phyloP scores from a whole-genome alignment of 108 stramenopile species.

The Cyclotella sp. region DNA sequence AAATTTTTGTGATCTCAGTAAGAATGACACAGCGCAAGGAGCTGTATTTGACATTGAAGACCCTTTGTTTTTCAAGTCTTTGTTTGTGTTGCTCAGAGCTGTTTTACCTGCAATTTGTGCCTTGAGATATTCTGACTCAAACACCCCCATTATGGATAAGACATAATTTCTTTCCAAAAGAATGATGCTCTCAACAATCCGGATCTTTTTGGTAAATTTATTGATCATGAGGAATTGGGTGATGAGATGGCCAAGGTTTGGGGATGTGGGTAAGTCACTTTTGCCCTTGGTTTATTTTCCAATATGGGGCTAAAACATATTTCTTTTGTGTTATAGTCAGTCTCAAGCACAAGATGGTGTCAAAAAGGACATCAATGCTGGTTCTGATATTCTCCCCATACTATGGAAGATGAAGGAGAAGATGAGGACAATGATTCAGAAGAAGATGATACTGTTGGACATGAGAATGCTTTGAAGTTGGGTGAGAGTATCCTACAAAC shows the following conservation, averaged over 20 bases:
- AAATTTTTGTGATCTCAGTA: background rate
- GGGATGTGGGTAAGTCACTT: too few species aligned
- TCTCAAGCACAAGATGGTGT: too few species aligned
- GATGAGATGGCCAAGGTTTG: too few species aligned
- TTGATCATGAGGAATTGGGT: background rate
- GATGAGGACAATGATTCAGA: background rate
- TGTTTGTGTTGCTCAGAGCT: constrained; percentile 20
- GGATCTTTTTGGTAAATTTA: constrained; percentile 3
- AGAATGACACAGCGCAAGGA: background rate
- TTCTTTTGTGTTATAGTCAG: too few species aligned
- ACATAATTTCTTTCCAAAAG: constrained; percentile 14
- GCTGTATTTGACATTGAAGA: constrained; percentile 1
- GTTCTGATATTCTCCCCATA: too few species aligned
- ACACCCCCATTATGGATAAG: constrained; percentile 33
- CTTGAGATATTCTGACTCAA: constrained; percentile 28
- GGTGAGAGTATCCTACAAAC: background rate
- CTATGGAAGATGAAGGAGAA: background rate
- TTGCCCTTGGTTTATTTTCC: too few species aligned
- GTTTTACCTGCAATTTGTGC: constrained; percentile 20
- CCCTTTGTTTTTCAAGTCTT: background rate
- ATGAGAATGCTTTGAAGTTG: background rate
- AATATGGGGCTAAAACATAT: too few species aligned
- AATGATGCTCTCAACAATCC: constrained; percentile 4
- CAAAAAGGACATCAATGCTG: too few species aligned
- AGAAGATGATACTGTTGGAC: background rate